Evolutionary conservation across 139 green algal species (phyloP).

Genomic region (Eudorina sp.): DNA sequence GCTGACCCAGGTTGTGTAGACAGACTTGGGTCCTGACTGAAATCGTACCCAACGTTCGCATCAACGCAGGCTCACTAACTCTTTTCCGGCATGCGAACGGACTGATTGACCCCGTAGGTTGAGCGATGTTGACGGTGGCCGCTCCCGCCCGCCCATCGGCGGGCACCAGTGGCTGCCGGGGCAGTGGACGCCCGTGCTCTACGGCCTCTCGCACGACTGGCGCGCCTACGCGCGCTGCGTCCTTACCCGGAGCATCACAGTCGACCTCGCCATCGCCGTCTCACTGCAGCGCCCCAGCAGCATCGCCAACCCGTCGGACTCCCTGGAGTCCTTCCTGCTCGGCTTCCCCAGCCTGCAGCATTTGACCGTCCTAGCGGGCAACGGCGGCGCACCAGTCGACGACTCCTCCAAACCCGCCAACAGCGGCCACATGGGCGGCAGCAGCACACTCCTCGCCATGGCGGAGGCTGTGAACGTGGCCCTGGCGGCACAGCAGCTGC

Average conservation of each 20-base stretch:
- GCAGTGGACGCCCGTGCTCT: conserved; percentile 34
- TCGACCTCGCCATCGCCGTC: conserved; percentile 41
- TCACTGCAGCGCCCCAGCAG: conserved; percentile 7
- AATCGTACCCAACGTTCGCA: no score
- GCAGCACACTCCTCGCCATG: conserved; percentile 22
- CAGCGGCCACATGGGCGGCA: not conserved
- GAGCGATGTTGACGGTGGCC: not conserved
- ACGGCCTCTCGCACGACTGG: conserved; percentile 16
- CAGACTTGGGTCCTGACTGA: no score
- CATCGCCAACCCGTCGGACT: not conserved
- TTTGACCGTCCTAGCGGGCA: conserved; percentile 37
- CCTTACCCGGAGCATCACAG: conserved; percentile 12
- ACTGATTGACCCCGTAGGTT: not conserved
- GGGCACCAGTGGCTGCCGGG: conserved; percentile 36
- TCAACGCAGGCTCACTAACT: no score
- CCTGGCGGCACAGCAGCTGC: conserved; percentile 4
- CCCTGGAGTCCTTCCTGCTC: conserved; percentile 18
- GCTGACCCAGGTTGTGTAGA: no score
- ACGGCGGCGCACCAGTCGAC: conserved; percentile 40
- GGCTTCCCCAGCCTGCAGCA: conserved; percentile 32
- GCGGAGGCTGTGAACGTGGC: conserved; percentile 22
- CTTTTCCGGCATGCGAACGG: no score
- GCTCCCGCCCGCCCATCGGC: not conserved
- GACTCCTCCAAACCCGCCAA: not conserved
- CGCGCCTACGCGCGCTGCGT: not conserved